These are phyloP conservation scores for Botryosphaeria dothidea DNA, from an alignment of 2,329 filamentous ascomycete species.

Conservation along the genomic window DNA sequence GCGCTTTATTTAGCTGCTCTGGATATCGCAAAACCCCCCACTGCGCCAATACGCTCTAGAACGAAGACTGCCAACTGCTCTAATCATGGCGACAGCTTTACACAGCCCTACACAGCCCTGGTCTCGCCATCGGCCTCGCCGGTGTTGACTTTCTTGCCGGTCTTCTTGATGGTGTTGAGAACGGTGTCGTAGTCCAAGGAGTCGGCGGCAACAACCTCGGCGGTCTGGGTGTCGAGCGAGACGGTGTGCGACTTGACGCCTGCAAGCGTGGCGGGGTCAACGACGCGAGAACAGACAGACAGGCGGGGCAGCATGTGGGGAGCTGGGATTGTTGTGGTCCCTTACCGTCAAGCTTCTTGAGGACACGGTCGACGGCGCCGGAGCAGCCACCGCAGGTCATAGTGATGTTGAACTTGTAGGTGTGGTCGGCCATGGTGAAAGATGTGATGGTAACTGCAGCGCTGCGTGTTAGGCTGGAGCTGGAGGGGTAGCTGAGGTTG, in stretches of 20 bases:
- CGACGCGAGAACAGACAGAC: neutral
- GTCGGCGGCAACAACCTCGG: slow-evolving; percentile 71
- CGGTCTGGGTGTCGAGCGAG: slow-evolving; percentile 81
- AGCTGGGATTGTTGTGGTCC: slow-evolving; percentile 30
- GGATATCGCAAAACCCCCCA: slow-evolving; percentile 10
- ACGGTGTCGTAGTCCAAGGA: slow-evolving; percentile 76
- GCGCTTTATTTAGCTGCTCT: slow-evolving; percentile 1
- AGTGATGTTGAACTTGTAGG: slow-evolving; percentile 90
- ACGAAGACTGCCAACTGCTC: neutral
- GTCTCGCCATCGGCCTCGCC: slow-evolving; percentile 66
- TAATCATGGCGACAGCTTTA: neutral
- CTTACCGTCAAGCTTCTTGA: slow-evolving; percentile 86
- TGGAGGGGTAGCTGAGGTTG: neutral
- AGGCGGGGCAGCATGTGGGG: neutral
- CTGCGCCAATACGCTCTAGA: slow-evolving; percentile 7
- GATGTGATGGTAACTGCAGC: neutral
- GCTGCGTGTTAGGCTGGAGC: neutral
- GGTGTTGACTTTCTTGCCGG: slow-evolving; percentile 85
- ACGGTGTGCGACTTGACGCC: slow-evolving; percentile 87
- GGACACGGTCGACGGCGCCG: slow-evolving; percentile 84
- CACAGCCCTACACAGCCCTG: slow-evolving; percentile 14
- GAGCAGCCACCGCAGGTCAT: slow-evolving; percentile 94
- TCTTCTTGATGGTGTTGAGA: slow-evolving; percentile 88
- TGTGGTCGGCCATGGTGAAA: slow-evolving; percentile 69
- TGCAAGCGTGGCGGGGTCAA: slow-evolving; percentile 39